Evolutionary conservation across 371 early-diverging fungal genomes (phyloP).

Genomic region (Amoeboaphelidium occidentale): DNA sequence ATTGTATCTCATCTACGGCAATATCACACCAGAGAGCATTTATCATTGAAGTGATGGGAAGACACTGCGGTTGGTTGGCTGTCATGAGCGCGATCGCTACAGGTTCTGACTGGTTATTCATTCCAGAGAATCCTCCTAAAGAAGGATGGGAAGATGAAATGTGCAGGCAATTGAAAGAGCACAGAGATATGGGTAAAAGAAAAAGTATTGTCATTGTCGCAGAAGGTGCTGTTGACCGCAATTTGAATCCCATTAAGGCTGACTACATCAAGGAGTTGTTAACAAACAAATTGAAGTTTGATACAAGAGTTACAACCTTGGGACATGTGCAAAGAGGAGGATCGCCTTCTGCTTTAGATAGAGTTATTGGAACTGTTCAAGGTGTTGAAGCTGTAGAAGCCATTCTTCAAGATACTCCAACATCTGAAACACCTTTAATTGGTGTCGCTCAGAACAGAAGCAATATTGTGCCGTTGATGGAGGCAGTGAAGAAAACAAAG

Average conservation of each 20-base stretch:
- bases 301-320: conserved; percentile 79
- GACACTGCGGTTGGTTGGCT: conserved; percentile 99
- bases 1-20: conserved; percentile 84
- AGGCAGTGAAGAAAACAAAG: conserved; percentile 72
- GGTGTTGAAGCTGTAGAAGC: conserved; percentile 91
- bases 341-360: conserved; percentile 75
- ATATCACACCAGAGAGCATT: conserved; percentile 94
- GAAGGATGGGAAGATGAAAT: conserved; percentile 69
- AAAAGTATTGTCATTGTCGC: conserved; percentile 86
- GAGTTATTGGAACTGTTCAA: conserved; percentile 76
- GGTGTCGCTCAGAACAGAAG: conserved; percentile 69
- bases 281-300: conserved; percentile 47
- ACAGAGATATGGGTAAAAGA: conserved; percentile 59
- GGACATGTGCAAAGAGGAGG: conserved; percentile 99
- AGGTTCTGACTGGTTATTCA: conserved; percentile 91
- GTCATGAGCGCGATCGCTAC: conserved; percentile 82
- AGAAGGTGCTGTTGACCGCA: conserved; percentile 88
- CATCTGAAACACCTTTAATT: conserved; percentile 70
- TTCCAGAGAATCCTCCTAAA: conserved; percentile 84
- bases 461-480: conserved; percentile 58
- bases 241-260: conserved; percentile 67
- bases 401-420: conserved; percentile 54
- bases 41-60: conserved; percentile 98
- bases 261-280: conserved; percentile 62
- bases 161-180: conserved; percentile 33